A percentile compares a stretch with the other conserved stretches of the same genome.
Conservation (phyloP, 2,329 filamentous ascomycete species). For the Didymella arachidicola region DNA sequence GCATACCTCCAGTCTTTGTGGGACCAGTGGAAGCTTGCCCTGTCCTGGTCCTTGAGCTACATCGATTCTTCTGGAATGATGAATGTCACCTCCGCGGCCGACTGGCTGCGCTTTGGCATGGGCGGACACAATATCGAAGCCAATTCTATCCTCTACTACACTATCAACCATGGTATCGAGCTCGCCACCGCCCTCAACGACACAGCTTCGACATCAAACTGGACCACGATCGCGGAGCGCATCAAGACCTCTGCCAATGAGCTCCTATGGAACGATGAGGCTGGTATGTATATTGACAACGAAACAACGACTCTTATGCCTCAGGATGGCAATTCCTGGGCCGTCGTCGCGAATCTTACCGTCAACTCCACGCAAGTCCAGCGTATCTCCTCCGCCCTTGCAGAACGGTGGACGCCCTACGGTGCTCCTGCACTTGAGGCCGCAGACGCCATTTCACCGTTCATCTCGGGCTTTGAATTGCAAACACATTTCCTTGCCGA, state of each 20-base stretch:
- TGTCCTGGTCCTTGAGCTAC: slow-evolving; percentile 53
- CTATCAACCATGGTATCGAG: slow-evolving; percentile 60
- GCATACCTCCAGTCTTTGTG: slow-evolving; percentile 54
- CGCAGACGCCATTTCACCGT: slow-evolving; percentile 57
- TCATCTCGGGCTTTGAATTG: slow-evolving; percentile 58
- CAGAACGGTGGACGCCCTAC: slow-evolving; percentile 51
- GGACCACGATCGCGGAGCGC: slow-evolving; percentile 52
- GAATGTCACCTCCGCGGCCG: slow-evolving; percentile 55
- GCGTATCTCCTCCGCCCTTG: slow-evolving; percentile 46
- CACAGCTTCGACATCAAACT: slow-evolving; percentile 51
- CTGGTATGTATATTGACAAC: slow-evolving; percentile 64
- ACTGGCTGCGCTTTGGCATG: slow-evolving; percentile 62
- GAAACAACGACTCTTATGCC: slow-evolving; percentile 60
- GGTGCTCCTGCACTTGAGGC: slow-evolving; percentile 60
- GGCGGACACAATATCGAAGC: slow-evolving; percentile 59
- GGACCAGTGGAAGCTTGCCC: slow-evolving; percentile 54
- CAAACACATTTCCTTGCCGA: slow-evolving; percentile 55
- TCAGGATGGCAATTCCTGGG: slow-evolving; percentile 56
- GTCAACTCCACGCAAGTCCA: slow-evolving; percentile 37
- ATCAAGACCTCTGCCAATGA: slow-evolving; percentile 58
- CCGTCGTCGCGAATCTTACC: slow-evolving; percentile 52
- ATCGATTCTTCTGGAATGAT: slow-evolving; percentile 56
- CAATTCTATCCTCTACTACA: slow-evolving; percentile 59
- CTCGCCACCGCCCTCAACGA: slow-evolving; percentile 61
- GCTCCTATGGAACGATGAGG: slow-evolving; percentile 58